Conservation (phyloP, 2,329 filamentous ascomycete genomes). For the Alternaria hordeiaustralica region DNA sequence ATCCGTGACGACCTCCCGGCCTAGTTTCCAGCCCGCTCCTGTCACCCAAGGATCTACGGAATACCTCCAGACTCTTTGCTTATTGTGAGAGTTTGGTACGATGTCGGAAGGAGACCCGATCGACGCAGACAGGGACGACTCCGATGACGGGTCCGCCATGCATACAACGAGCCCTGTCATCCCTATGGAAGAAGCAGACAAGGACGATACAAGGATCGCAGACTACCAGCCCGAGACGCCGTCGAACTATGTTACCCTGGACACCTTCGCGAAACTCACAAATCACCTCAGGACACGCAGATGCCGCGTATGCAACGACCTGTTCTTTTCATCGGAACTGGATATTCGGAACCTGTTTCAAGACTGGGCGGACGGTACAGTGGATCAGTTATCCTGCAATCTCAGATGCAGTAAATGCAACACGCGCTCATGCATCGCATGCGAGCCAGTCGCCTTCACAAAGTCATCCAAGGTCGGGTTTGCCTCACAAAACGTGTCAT, state of each 20-base stretch:
- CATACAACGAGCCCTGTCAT: not conserved
- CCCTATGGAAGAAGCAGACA: not conserved
- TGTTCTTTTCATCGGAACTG: slow-evolving; percentile 11
- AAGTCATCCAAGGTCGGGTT: slow-evolving; percentile 3
- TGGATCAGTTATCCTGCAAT: slow-evolving; percentile 10
- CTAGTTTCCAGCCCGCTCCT: not conserved
- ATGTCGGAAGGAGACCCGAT: not conserved
- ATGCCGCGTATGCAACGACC: slow-evolving; percentile 20
- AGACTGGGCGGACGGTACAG: slow-evolving; percentile 18
- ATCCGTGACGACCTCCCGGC: not conserved
- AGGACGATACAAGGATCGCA: not conserved
- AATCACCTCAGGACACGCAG: slow-evolving; percentile 11
- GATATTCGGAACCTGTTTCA: slow-evolving; percentile 21
- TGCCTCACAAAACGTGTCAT: slow-evolving; percentile 21
- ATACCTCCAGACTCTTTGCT: not conserved
- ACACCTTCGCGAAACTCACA: slow-evolving; percentile 16
- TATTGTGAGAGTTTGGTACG: not conserved
- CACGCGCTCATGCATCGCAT: slow-evolving; percentile 24
- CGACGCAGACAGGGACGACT: not conserved
- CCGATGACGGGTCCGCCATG: not conserved
- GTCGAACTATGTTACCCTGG: not conserved
- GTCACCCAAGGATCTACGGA: not conserved
- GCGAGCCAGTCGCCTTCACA: slow-evolving; percentile 8
- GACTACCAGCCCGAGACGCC: slow-evolving; percentile 7
- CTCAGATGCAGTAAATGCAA: slow-evolving; percentile 27